These are phyloP conservation scores for Coniochaeta sp. DNA, from an alignment of 2,329 filamentous ascomycete species.

Conservation along the genomic window DNA sequence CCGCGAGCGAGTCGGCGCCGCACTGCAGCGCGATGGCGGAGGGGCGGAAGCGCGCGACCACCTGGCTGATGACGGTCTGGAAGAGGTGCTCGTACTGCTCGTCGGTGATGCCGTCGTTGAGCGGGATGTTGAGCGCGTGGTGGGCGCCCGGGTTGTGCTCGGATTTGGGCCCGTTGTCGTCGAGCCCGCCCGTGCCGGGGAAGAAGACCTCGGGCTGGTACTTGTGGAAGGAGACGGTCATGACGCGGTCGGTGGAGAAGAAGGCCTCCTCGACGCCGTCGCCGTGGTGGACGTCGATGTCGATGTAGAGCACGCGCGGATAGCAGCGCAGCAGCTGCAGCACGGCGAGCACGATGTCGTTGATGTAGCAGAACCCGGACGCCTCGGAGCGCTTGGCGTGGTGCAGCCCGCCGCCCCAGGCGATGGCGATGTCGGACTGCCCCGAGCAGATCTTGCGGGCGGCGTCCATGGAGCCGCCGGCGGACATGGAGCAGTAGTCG, in stretches of 20 bases:
- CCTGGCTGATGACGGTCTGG: slow-evolving; percentile 68
- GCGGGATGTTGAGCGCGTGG: slow-evolving; percentile 82
- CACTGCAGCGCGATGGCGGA: slow-evolving; percentile 91
- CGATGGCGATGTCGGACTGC: slow-evolving; percentile 92
- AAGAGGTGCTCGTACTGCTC: slow-evolving; percentile 84
- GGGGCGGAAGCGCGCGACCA: slow-evolving; percentile 78
- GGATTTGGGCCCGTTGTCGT: slow-evolving; percentile 76
- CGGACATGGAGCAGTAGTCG: slow-evolving; percentile 90
- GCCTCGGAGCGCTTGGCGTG: slow-evolving; percentile 94
- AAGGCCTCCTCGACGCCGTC: slow-evolving; percentile 84
- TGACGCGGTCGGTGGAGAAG: slow-evolving; percentile 74
- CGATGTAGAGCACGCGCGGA: slow-evolving; percentile 85
- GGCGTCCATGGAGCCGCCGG: slow-evolving; percentile 83
- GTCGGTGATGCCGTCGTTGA: slow-evolving; percentile 87
- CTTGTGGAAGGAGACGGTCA: slow-evolving; percentile 94
- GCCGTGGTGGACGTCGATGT: slow-evolving; percentile 83
- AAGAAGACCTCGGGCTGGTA: slow-evolving; percentile 82
- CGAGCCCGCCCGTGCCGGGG: slow-evolving; percentile 80
- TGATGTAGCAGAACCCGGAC: slow-evolving; percentile 97
- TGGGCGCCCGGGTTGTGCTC: slow-evolving; percentile 82
- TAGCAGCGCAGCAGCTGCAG: slow-evolving; percentile 77
- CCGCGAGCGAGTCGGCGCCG: slow-evolving; percentile 88
- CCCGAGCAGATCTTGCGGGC: slow-evolving; percentile 80
- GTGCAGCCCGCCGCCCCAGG: slow-evolving; percentile 94
- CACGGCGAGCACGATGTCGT: slow-evolving; percentile 93